Evolutionary conservation across 1,139 yeast genomes (phyloP).

Genomic region (Taphrina sp.): DNA sequence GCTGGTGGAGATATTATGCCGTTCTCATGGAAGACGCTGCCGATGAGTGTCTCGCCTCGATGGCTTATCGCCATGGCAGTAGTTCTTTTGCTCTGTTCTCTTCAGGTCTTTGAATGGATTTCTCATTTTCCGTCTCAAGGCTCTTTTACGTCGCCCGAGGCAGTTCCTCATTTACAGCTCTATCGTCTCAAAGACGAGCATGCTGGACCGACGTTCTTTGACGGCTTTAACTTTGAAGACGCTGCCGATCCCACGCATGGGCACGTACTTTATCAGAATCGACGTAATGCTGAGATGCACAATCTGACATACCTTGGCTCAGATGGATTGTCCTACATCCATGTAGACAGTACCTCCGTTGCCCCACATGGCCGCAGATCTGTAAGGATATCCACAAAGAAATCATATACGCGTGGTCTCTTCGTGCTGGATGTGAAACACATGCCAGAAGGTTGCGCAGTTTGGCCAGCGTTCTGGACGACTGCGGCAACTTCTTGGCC

Average conservation of each 20-base stretch:
- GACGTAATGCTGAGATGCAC: constrained; percentile 13
- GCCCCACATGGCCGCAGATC: constrained; percentile 31
- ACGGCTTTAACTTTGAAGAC: constrained; percentile 30
- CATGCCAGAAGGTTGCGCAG: constrained; percentile 34
- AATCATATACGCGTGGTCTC: constrained; percentile 19
- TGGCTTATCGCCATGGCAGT: not conserved
- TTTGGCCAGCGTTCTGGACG: constrained; percentile 36
- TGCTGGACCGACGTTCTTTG: constrained; percentile 22
- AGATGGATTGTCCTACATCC: constrained; percentile 27
- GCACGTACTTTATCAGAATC: constrained; percentile 20
- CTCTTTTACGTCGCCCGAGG: not conserved
- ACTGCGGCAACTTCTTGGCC: constrained; percentile 33
- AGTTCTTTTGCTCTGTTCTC: not conserved
- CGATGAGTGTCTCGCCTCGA: too few species aligned
- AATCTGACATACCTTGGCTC: constrained; percentile 30
- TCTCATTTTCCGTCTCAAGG: constrained; percentile 3
- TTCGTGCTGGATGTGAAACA: constrained; percentile 32
- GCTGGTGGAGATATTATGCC: too few species aligned
- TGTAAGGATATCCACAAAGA: constrained; percentile 28
- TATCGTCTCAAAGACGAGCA: constrained; percentile 19
- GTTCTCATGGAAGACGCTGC: too few species aligned
- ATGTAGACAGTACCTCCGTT: constrained; percentile 11
- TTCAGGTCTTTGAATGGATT: constrained; percentile 18
- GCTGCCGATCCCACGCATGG: constrained; percentile 35
- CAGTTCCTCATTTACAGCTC: not conserved